A percentile compares a stretch with the other conserved stretches of the same genome.
Conservation (phyloP, 176 grass and related monocot species). For the Typha latifolia region DNA sequence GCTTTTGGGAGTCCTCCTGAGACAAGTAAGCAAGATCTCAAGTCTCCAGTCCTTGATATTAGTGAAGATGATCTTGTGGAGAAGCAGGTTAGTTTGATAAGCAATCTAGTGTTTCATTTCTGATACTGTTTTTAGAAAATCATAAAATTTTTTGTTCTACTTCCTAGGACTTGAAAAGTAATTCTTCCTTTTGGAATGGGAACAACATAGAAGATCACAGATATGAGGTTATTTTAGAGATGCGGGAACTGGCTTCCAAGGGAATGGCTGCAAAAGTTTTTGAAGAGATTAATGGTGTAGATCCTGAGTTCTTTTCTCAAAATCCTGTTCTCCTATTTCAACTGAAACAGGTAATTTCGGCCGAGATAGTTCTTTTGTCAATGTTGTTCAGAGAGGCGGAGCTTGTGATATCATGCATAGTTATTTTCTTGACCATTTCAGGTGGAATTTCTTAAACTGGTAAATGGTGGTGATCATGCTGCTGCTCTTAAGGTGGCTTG, state of each 20-base stretch:
- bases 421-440: slow-evolving; percentile 23
- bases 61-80: slow-evolving; percentile 24
- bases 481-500: slow-evolving; percentile 66
- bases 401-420: slow-evolving; percentile 11
- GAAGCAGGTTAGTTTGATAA: slow-evolving; percentile 45
- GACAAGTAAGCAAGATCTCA: slow-evolving; percentile 29
- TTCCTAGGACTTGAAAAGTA: slow-evolving; percentile 28
- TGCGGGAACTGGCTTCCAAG: slow-evolving; percentile 68
- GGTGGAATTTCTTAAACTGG: slow-evolving; percentile 93
- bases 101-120: slow-evolving; percentile 1
- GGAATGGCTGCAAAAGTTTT: slow-evolving; percentile 91
- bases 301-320: slow-evolving; percentile 77
- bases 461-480: slow-evolving; percentile 56
- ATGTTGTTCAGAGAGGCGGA: slow-evolving; percentile 1
- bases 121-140: not conserved
- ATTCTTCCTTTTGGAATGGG: slow-evolving; percentile 22
- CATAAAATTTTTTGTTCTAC: slow-evolving; percentile 17
- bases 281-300: slow-evolving; percentile 75
- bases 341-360: slow-evolving; percentile 85
- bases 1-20: slow-evolving; percentile 19
- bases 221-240: slow-evolving; percentile 75
- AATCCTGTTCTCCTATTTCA: slow-evolving; percentile 89
- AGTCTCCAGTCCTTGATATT: slow-evolving; percentile 16
- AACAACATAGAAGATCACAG: slow-evolving; percentile 40
- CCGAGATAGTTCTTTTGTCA: not conserved